Percentiles rank a stretch among this genome's conserved stretches.
Evolutionary conservation across 306 rosid genomes (phyloP).

Genomic region (Hippophae gyantsensis): DNA sequence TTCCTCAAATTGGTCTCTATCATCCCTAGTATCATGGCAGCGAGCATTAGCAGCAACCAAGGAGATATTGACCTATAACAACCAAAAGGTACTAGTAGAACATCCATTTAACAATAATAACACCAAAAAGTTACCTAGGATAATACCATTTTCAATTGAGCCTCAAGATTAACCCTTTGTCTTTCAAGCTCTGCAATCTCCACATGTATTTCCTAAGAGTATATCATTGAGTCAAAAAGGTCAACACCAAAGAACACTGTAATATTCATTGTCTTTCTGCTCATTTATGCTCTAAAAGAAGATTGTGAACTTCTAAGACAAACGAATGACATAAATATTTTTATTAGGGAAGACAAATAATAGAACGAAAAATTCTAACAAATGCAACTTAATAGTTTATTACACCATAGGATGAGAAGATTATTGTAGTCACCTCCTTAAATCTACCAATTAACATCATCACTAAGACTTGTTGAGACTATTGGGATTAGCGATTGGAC

Average conservation of each 20-base stretch:
- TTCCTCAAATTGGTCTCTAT: conserved; percentile 96
- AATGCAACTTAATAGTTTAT: no score
- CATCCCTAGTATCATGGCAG: conserved; percentile 72
- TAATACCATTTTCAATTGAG: conserved; percentile 73
- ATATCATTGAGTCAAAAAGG: conserved; percentile 11
- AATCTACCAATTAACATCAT: no score
- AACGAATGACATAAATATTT: no score
- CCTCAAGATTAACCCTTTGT: conserved; percentile 80
- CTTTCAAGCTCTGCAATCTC: conserved; percentile 77
- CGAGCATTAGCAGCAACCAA: conserved; percentile 87
- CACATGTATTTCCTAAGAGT: conserved; percentile 55
- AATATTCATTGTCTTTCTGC: neutral
- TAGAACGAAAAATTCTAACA: neutral
- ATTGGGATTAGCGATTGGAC: no score
- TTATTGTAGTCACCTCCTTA: no score
- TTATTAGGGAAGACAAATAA: neutral
- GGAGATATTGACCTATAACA: conserved; percentile 63
- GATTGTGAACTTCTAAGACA: neutral
- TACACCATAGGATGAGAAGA: no score
- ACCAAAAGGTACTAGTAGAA: neutral
- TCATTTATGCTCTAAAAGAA: neutral
- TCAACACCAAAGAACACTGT: conserved; percentile 8
- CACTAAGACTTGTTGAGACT: no score
- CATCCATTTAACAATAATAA: no score
- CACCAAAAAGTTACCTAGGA: no score